Conservation (phyloP, 2,329 filamentous ascomycete species). For the Diaporthe sp. region DNA sequence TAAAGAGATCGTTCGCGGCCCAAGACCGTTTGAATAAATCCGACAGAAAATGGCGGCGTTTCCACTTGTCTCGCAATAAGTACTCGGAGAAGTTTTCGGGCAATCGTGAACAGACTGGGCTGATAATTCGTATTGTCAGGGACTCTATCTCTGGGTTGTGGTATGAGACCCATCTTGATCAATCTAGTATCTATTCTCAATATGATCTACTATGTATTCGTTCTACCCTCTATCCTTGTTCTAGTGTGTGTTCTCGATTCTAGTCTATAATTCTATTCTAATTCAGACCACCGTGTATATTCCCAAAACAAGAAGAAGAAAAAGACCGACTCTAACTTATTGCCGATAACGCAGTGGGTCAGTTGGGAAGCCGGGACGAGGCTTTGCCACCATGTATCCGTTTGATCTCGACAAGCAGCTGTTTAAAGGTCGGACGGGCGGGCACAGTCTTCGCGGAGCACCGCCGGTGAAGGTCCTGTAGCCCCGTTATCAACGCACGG, state of each 20-base stretch:
- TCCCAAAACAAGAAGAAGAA: too few species aligned
- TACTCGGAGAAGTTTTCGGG: too few species aligned
- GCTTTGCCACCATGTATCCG: background rate
- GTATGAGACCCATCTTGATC: background rate
- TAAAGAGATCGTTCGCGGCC: background rate
- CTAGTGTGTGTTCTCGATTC: background rate
- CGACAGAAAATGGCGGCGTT: too few species aligned
- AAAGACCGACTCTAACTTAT: background rate
- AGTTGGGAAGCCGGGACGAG: background rate
- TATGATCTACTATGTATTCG: background rate
- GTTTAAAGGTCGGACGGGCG: constrained; percentile 51
- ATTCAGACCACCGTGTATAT: background rate
- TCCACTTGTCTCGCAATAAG: too few species aligned
- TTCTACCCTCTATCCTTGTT: background rate
- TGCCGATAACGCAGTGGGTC: background rate
- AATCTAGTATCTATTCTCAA: background rate
- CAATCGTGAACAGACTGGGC: too few species aligned
- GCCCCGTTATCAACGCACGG: constrained; percentile 40
- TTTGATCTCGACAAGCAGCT: constrained; percentile 46
- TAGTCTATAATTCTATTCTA: background rate
- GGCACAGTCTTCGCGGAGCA: constrained; percentile 47
- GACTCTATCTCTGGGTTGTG: background rate
- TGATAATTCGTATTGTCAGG: background rate
- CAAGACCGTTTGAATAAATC: background rate
- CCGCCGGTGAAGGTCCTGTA: constrained; percentile 47